Evolutionary conservation across 441 rosid genomes (phyloP).

Genomic region (Pelargonium australe): DNA sequence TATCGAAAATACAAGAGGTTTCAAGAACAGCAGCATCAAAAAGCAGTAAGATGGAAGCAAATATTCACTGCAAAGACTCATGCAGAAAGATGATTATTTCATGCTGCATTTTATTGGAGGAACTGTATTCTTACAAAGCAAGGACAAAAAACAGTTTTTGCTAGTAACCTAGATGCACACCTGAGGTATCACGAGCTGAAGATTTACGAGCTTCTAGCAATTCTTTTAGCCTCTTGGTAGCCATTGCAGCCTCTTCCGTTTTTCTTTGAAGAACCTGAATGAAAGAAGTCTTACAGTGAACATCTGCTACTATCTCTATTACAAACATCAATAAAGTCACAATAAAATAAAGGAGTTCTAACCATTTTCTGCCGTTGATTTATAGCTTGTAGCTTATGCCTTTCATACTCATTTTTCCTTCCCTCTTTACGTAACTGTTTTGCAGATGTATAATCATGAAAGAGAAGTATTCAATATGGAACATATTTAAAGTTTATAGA

Average conservation of each 20-base stretch:
- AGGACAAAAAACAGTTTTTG: too few relatives aligned
- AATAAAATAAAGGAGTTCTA: constrained; percentile 19
- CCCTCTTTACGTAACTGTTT: constrained; percentile 90
- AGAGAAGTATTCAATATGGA: constrained; percentile 12
- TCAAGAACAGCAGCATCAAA: constrained; percentile 12
- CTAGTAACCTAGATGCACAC: constrained; percentile 23
- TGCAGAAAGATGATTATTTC: neutral
- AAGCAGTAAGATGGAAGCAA: constrained; percentile 4
- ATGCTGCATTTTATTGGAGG: neutral
- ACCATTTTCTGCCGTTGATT: constrained; percentile 99
- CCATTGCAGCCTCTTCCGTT: constrained; percentile 99
- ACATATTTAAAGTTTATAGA: neutral
- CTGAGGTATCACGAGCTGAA: constrained; percentile 65
- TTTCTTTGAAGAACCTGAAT: constrained; percentile 95
- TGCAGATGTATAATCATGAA: constrained; percentile 9
- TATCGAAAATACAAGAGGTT: constrained; percentile 11
- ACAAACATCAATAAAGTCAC: neutral
- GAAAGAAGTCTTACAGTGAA: constrained; percentile 18
- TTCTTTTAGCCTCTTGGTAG: constrained; percentile 94
- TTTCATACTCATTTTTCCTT: constrained; percentile 91
- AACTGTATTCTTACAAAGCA: neutral
- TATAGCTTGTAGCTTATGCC: constrained; percentile 93
- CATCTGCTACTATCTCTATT: neutral
- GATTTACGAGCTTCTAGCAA: constrained; percentile 91
- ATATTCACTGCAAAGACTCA: neutral